Base-by-base conservation (phyloP, 352 stramenopile species). In the Thalassiosira allenii region DNA sequence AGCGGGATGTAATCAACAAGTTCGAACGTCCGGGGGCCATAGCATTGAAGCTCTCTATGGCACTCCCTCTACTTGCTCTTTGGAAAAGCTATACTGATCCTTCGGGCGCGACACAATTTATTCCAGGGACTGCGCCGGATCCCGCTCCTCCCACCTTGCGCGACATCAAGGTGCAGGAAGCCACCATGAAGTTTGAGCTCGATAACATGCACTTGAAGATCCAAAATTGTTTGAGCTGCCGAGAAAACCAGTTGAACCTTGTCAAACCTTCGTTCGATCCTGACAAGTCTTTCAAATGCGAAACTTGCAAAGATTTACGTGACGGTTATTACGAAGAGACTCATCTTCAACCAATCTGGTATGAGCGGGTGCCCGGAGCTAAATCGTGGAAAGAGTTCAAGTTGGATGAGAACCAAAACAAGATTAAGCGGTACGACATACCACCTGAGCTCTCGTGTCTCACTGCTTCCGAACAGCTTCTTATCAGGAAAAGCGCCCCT, bases 331-430 rank as follows among this genome's bases (percentile, higher is more conserved):
- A 57, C 8, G 4, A 37, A 1, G 12, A 44, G 9, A 5, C 11
- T 3, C 5, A 63, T n/a, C 23, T 63, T 4, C 53, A 63, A 4
- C 53, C 53, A 33, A 33, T 63, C 4, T 63, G 53, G 53, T 63
- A 41, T 29, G 53, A 63, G 53, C 30, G 37, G 2, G 23, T 37
- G 6, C 3, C 8, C 1, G 30, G n/a, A 8, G 53, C 20, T 14
- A 41, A 29, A 12, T 12, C 20, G 23, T 11, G 6, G 6, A 12
- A 20, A 9, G 34, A 29, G 14, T 12, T 57, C 6, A 27, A 11
- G 6, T 12, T 57, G 17, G 49, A 27, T n/a, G 9, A 8, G 9
- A 57, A 57, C 11, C 6, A n/a, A 25, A 57, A 57, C 6, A 8
- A 8, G 11, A 57, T 57, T 12, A 57, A 20, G 6, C n/a, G 30